A percentile compares a stretch with the other conserved stretches of the same genome.
phyloP scores from a whole-genome alignment of 2,329 filamentous ascomycete species.

The Fonsecaea nubica region DNA sequence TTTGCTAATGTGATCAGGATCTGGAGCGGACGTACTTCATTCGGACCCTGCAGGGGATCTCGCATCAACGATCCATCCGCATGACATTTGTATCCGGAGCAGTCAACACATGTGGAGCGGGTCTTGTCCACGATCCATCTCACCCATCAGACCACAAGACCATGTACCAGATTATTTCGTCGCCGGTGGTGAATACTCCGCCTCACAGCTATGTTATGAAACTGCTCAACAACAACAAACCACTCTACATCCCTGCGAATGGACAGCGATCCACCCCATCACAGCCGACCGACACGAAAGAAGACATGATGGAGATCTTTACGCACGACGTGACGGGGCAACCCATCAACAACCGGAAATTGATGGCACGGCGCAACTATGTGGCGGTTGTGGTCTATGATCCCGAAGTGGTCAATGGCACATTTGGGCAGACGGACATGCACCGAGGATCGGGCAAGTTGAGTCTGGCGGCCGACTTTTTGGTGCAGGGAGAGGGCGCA shows the following conservation, averaged over 20 bases:
- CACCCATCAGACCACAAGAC: conserved; percentile 96
- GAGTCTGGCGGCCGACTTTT: conserved; percentile 92
- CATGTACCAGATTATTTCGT: conserved; percentile 98
- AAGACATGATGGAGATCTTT: conserved; percentile 99
- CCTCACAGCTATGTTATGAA: conserved; percentile 86
- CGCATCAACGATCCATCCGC: conserved; percentile 90
- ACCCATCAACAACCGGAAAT: conserved; percentile 80
- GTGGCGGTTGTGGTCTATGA: conserved; percentile 94
- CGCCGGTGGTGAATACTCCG: conserved; percentile 88
- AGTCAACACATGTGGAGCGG: conserved; percentile 89
- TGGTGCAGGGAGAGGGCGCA: conserved; percentile 70
- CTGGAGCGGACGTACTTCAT: conserved; percentile 96
- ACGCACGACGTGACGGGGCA: conserved; percentile 88
- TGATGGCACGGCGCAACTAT: conserved; percentile 94
- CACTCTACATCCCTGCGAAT: conserved; percentile 88
- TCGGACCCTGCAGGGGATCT: conserved; percentile 90
- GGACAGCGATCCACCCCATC: conserved; percentile 73
- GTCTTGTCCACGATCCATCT: conserved; percentile 89
- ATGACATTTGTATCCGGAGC: conserved; percentile 96
- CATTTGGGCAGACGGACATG: conserved; percentile 49
- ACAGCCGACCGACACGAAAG: conserved; percentile 84
- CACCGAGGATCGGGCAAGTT: conserved; percentile 63
- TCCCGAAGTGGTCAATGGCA: conserved; percentile 72
- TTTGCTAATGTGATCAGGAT: conserved; percentile 60
- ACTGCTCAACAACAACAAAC: conserved; percentile 84